Conservation (phyloP, 441 rosid species). For the Rhodomyrtus psidioides region DNA sequence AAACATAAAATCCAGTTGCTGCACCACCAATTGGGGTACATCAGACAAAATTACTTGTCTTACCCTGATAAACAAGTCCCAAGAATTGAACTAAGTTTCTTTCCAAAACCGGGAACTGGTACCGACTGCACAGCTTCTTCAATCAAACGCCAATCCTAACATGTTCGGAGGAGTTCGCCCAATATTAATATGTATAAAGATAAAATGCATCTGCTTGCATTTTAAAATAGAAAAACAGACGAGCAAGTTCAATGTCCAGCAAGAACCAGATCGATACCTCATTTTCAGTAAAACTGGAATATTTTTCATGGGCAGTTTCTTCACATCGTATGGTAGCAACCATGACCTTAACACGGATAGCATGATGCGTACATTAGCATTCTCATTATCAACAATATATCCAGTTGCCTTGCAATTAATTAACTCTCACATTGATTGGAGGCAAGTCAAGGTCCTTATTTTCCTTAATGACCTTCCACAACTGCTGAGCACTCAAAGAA, state of each 20-base stretch:
- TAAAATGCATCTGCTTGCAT: background rate
- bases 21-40: background rate
- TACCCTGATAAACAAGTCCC: conserved; percentile 56
- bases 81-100: conserved; percentile 66
- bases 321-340: conserved; percentile 98
- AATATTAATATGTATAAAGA: background rate
- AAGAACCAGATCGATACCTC: conserved; percentile 35
- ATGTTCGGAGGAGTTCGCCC: background rate
- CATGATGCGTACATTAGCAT: conserved; percentile 1
- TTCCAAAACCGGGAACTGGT: conserved; percentile 75
- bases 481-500: conserved; percentile 78
- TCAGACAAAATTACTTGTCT: conserved; percentile 8
- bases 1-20: background rate
- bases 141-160: conserved; percentile 67
- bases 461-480: conserved; percentile 94
- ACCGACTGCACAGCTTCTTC: conserved; percentile 65
- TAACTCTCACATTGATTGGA: conserved; percentile 73
- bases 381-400: background rate
- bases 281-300: conserved; percentile 44
- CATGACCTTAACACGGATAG: conserved; percentile 64
- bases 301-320: conserved; percentile 88
- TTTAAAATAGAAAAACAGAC: background rate
- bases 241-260: background rate
- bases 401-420: background rate
- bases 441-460: conserved; percentile 98